Conservation (phyloP, 345 rosid species). For the Salix viminalis region DNA sequence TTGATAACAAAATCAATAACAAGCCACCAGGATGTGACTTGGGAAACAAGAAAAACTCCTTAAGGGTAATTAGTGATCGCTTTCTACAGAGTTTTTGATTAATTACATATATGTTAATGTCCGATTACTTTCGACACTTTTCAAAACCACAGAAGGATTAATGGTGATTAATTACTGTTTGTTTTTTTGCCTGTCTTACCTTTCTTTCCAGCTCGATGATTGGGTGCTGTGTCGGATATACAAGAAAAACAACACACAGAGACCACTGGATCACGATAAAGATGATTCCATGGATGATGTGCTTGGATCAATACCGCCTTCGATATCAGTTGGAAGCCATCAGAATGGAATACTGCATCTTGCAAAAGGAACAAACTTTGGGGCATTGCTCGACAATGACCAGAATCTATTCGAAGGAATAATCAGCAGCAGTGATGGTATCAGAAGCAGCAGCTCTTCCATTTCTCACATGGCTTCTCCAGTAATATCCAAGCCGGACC, state of each 20-base stretch:
- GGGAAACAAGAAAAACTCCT: slow-evolving; percentile 71
- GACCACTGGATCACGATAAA: slow-evolving; percentile 52
- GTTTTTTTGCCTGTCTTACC: neutral
- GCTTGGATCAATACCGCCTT: slow-evolving; percentile 48
- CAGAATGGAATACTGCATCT: slow-evolving; percentile 30
- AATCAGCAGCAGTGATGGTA: slow-evolving; percentile 25
- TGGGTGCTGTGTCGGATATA: slow-evolving; percentile 96
- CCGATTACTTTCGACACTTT: neutral
- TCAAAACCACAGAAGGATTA: neutral
- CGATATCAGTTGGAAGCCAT: slow-evolving; percentile 33
- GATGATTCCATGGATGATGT: slow-evolving; percentile 53
- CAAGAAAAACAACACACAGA: slow-evolving; percentile 54
- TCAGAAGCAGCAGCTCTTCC: slow-evolving; percentile 7
- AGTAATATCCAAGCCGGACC: slow-evolving; percentile 35
- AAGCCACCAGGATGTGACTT: slow-evolving; percentile 60
- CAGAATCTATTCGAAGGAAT: slow-evolving; percentile 43
- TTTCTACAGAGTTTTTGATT: neutral
- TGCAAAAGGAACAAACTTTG: slow-evolving; percentile 27
- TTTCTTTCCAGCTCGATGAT: slow-evolving; percentile 70
- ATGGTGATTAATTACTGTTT: neutral
- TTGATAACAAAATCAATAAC: slow-evolving; percentile 37
- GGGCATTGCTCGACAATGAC: slow-evolving; percentile 39
- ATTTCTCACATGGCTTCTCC: slow-evolving; percentile 37
- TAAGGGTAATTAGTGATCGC: slow-evolving; percentile 48
- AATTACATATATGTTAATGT: neutral